These are phyloP conservation scores for Candida ficus DNA, from an alignment of 805 yeast species.

Conservation along the genomic window DNA sequence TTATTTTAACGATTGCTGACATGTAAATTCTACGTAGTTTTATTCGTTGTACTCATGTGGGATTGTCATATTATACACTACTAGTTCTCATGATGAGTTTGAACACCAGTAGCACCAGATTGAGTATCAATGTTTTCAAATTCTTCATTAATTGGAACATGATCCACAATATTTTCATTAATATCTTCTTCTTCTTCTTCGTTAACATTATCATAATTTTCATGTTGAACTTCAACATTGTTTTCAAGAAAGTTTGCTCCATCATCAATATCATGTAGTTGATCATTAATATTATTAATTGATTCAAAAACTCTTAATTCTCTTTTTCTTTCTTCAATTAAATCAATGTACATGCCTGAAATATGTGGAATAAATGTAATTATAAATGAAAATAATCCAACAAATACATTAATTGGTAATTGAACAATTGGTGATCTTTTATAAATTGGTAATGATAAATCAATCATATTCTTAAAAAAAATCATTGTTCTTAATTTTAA, in stretches of 20 bases:
- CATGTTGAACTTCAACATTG: too few species aligned
- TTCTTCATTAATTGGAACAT: too few species aligned
- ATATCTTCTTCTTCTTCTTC: slow-evolving; percentile 1
- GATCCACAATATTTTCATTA: too few species aligned
- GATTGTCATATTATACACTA: too few species aligned
- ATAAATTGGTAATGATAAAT: background rate
- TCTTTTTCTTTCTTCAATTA: background rate
- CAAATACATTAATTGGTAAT: background rate
- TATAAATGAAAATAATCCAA: background rate
- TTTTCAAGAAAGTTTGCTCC: too few species aligned
- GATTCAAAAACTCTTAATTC: background rate
- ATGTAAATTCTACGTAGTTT: too few species aligned
- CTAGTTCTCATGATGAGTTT: slow-evolving; percentile 6
- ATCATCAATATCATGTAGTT: background rate
- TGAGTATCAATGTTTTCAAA: too few species aligned
- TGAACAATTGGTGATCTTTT: background rate
- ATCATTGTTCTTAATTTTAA: background rate
- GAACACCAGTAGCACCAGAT: slow-evolving; percentile 9
- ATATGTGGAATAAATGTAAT: background rate
- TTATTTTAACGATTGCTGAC: too few species aligned
- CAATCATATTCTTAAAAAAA: background rate
- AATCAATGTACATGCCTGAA: background rate
- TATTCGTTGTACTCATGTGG: too few species aligned
- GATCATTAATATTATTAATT: background rate
- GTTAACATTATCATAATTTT: too few species aligned